These are phyloP conservation scores for Cryptococcus floricola DNA, from an alignment of 1,284 basidiomycete genomes.

Conservation along the genomic window DNA sequence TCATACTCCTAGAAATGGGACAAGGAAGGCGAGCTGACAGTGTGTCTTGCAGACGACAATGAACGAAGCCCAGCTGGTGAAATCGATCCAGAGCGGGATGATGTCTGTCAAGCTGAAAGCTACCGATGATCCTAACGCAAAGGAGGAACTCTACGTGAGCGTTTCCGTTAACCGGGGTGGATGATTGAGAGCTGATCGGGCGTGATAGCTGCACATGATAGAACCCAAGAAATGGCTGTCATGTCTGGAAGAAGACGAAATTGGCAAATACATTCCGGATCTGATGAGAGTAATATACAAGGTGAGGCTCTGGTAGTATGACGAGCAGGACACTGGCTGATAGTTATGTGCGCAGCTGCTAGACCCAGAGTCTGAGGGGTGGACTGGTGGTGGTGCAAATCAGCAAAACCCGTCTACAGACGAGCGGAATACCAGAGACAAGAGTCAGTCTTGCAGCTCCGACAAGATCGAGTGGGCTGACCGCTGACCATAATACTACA, in stretches of 20 bases:
- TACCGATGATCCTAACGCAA: not conserved
- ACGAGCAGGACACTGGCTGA: constrained; percentile 17
- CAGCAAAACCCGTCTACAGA: not conserved
- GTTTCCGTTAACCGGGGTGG: not conserved
- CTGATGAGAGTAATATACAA: constrained; percentile 11
- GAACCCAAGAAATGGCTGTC: constrained; percentile 4
- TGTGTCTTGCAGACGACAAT: not conserved
- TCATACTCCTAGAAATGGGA: not conserved
- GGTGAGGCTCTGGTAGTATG: constrained; percentile 5
- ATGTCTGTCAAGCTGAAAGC: constrained; percentile 19
- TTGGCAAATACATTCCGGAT: not conserved
- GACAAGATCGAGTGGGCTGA: too few relatives aligned
- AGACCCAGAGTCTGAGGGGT: too few relatives aligned
- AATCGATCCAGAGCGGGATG: constrained; percentile 20
- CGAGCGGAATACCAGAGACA: constrained; percentile 10
- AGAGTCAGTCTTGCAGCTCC: too few relatives aligned
- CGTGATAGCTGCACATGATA: constrained; percentile 8
- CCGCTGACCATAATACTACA: too few relatives aligned
- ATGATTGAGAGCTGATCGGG: not conserved
- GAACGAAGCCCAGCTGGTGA: constrained; percentile 5
- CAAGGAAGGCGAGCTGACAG: not conserved
- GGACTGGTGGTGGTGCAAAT: too few relatives aligned
- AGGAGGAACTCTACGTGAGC: constrained; percentile 13
- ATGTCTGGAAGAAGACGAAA: not conserved
- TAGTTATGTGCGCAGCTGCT: not conserved